phyloP scores from a whole-genome alignment of 129 eudicot species.

The Escallonia rubra region DNA sequence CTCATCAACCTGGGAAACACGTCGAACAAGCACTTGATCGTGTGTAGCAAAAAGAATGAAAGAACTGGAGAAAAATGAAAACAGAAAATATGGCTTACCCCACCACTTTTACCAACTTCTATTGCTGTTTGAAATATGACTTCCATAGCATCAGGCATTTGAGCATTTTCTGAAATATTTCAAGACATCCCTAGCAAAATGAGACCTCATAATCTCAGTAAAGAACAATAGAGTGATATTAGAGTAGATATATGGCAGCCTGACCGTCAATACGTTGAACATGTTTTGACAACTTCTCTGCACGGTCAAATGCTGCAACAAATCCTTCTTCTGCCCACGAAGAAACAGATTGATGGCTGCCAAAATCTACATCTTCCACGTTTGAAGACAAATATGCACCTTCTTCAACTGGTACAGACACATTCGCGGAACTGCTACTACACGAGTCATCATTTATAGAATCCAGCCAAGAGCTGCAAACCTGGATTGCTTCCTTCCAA shows the following conservation, averaged over 20 bases:
- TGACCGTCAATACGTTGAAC: conserved; percentile 12
- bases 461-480: conserved; percentile 9
- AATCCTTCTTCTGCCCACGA: conserved; percentile 19
- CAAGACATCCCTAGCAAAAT: not conserved
- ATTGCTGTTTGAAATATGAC: conserved; percentile 23
- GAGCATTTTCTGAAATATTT: conserved; percentile 8
- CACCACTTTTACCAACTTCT: conserved; percentile 17
- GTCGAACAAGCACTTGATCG: too few species aligned
- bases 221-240: not conserved
- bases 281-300: conserved; percentile 13
- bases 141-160: conserved; percentile 28
- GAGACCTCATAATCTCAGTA: not conserved
- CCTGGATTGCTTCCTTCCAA: conserved; percentile 18
- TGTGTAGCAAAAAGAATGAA: not conserved
- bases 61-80: not conserved
- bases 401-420: conserved; percentile 1
- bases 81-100: conserved; percentile 6
- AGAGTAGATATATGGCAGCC: not conserved
- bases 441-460: not conserved
- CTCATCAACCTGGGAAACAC: conserved; percentile 18
- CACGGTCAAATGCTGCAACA: conserved; percentile 12
- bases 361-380: not conserved
- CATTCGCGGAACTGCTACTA: conserved; percentile 1
- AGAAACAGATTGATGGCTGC: conserved; percentile 3
- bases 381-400: not conserved